Conservation (phyloP, 208 protist species). For the Trypanosoma mega region DNA sequence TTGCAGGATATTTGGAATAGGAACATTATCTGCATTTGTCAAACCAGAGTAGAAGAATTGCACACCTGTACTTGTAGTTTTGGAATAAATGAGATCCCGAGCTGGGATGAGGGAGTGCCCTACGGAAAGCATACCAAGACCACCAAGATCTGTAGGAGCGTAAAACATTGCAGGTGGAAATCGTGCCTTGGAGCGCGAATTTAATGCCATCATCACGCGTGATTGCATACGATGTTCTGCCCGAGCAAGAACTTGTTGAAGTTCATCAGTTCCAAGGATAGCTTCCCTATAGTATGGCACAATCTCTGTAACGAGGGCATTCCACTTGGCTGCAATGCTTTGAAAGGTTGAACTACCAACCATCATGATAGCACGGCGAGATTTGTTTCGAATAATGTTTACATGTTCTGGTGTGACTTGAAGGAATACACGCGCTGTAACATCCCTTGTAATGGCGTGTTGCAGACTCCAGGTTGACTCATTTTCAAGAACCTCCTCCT, state of each 20-base stretch:
- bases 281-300: constrained; percentile 99
- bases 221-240: constrained; percentile 99
- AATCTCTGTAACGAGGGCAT: constrained; percentile 99
- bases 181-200: constrained; percentile 99
- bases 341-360: constrained; percentile 99
- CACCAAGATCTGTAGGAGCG: constrained; percentile 98
- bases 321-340: constrained; percentile 99
- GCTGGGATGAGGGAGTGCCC: constrained; percentile 99
- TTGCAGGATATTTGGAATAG: constrained; percentile 99
- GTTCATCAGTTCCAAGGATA: constrained; percentile 95
- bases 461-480: constrained; percentile 99
- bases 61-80: constrained; percentile 98
- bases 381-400: constrained; percentile 98
- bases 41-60: constrained; percentile 99
- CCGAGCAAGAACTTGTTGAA: constrained; percentile 99
- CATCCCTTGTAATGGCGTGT: constrained; percentile 98
- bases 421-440: constrained; percentile 99
- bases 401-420: constrained; percentile 96
- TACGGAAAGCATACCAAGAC: constrained; percentile 99
- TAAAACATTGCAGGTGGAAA: constrained; percentile 99
- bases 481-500: constrained; percentile 89
- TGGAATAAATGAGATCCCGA: constrained; percentile 97
- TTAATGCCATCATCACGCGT: constrained; percentile 99
- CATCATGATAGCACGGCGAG: constrained; percentile 99
- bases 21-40: constrained; percentile 98